A percentile compares a stretch with the other conserved stretches of the same genome.
These are phyloP conservation scores for Maudiozyma pseudohumilis DNA, from an alignment of 805 yeast species.

Conservation along the genomic window DNA sequence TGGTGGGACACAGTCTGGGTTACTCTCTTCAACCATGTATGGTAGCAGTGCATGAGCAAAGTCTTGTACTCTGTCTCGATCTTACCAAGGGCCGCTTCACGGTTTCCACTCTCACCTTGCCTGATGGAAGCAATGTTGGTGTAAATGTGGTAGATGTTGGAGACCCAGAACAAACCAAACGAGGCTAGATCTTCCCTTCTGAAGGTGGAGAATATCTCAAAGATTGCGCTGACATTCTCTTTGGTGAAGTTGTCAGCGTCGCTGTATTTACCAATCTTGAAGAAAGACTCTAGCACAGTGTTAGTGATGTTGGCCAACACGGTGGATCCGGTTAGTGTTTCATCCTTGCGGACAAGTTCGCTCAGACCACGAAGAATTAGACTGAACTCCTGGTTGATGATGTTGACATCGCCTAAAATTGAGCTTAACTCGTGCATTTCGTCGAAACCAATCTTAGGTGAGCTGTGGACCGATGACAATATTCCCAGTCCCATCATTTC, in stretches of 20 bases:
- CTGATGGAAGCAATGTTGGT: background rate
- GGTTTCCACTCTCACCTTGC: background rate
- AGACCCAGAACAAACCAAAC: constrained; percentile 3
- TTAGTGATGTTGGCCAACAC: background rate
- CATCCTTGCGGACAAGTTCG: background rate
- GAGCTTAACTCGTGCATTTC: background rate
- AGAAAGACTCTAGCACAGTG: background rate
- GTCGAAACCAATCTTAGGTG: background rate
- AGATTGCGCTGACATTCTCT: background rate
- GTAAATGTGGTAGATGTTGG: background rate
- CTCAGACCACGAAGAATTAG: background rate
- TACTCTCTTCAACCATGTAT: constrained; percentile 8
- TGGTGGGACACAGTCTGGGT: constrained; percentile 4
- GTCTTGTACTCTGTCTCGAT: constrained; percentile 1
- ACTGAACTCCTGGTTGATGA: constrained; percentile 1
- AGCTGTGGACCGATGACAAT: background rate
- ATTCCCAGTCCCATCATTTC: constrained; percentile 2
- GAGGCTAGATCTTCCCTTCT: background rate
- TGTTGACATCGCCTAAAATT: background rate
- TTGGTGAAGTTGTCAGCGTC: background rate
- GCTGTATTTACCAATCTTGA: background rate
- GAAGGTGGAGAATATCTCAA: constrained; percentile 1
- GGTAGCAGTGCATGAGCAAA: constrained; percentile 1
- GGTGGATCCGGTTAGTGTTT: background rate
- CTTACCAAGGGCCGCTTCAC: background rate